Evolutionary conservation across 2,329 filamentous ascomycete genomes (phyloP), one percentile per base, ranked within the genome.

Genomic region (Aspergillus clavatus): DNA sequence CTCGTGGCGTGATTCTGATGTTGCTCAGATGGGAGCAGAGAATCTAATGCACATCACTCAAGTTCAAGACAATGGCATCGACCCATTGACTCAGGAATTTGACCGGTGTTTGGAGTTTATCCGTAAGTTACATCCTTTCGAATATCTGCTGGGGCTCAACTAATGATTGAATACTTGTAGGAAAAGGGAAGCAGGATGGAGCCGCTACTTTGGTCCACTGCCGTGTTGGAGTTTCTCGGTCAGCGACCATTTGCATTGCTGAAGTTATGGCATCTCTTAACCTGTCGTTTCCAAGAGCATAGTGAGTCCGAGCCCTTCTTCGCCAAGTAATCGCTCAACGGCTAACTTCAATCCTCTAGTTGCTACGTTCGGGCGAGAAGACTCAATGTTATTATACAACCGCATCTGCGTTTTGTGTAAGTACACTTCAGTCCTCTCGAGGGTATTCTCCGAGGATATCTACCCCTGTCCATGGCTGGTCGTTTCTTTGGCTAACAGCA

Each of bases 211-310:
- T 98, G 45, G 93, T 98, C 12, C 93, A 98, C 66, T 98, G 93
- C 65, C 85, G 93, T 14, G 93, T 98, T 6, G 93, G 93, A 38
- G 93, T 98, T 43, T 96, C 90, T 40, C 82, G 93, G 41, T 95
- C 89, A 51, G 93, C 93, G 10, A 98, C 91, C 1, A 96, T 98
- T 50, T 97, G 93, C 65, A 98, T 98, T 59, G 93, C 93, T n/a
- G 90, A 97, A 68, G 89, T 97, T 27, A 98, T 98, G 93, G 83
- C 84, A 27, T 77, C 84, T 21, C 69, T 89, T 57, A 77, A 81
- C 18, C 72, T 96, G 53, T 93, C 89, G 0, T 91, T 97, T 58
- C 89, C 93, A 10, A 80, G 87, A 44, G 93, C 93, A 47, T 98
- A 98, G 77, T 81, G 69, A 65, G 78, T 73, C 42, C 8, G 7